Percentiles rank a stretch among this genome's conserved stretches.
Conservation (phyloP, 2,329 filamentous ascomycete species). For the Ophiostoma himal-ulmi region DNA sequence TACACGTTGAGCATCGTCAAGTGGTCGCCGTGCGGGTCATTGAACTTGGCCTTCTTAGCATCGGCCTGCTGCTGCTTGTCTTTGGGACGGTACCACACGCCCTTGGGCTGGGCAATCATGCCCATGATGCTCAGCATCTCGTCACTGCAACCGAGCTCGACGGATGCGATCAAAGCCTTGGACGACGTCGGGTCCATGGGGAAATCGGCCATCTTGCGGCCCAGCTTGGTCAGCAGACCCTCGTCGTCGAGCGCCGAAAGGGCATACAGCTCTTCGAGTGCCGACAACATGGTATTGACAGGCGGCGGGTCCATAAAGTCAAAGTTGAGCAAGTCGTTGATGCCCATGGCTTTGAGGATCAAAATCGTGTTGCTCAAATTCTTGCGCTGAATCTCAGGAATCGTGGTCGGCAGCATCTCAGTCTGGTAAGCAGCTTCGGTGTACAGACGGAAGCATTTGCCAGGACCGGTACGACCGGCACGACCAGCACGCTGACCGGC, state of each 20-base stretch:
- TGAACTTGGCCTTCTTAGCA: slow-evolving; percentile 96
- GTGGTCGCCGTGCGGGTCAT: slow-evolving; percentile 91
- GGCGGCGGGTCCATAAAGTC: slow-evolving; percentile 99
- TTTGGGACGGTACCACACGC: slow-evolving; percentile 90
- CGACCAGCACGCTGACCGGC: slow-evolving; percentile 90
- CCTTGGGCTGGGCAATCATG: slow-evolving; percentile 75
- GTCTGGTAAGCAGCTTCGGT: slow-evolving; percentile 93
- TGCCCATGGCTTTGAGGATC: slow-evolving; percentile 98
- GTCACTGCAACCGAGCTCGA: slow-evolving; percentile 83
- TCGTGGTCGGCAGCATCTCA: slow-evolving; percentile 93
- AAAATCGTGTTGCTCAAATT: slow-evolving; percentile 90
- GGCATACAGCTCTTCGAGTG: slow-evolving; percentile 89
- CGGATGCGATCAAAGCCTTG: slow-evolving; percentile 76
- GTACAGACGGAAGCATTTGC: slow-evolving; percentile 92
- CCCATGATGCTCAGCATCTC: slow-evolving; percentile 92
- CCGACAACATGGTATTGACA: slow-evolving; percentile 95
- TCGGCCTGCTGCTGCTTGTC: slow-evolving; percentile 96
- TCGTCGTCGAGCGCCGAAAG: slow-evolving; percentile 90
- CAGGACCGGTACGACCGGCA: slow-evolving; percentile 88
- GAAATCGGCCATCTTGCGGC: slow-evolving; percentile 97
- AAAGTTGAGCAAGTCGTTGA: slow-evolving; percentile 94
- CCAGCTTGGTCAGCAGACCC: slow-evolving; percentile 82
- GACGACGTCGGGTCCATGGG: slow-evolving; percentile 93
- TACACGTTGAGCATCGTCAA: slow-evolving; percentile 94
- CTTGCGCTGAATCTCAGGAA: slow-evolving; percentile 93